phyloP scores from a whole-genome alignment of 768 basidiomycete species.

The Cubamyces sp. region DNA sequence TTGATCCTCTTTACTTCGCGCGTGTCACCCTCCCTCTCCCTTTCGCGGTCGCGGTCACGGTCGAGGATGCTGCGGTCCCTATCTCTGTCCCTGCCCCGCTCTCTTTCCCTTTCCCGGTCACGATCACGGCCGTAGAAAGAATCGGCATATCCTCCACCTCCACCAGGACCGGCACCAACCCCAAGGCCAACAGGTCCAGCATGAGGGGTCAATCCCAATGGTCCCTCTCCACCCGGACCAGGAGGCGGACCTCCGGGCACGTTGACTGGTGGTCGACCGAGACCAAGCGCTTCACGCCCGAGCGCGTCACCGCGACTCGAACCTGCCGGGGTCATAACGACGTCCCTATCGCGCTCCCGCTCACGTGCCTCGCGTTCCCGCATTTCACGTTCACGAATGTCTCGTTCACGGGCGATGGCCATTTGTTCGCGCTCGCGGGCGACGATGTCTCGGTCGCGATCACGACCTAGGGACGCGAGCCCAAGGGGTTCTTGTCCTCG shows the following conservation, averaged over 20 bases:
- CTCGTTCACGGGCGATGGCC: constrained; percentile 39
- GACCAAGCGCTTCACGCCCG: constrained; percentile 28
- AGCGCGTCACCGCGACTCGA: constrained; percentile 26
- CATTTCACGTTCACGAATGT: constrained; percentile 29
- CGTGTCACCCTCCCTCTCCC: constrained; percentile 41
- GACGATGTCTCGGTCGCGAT: constrained; percentile 35
- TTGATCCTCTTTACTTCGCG: constrained; percentile 68
- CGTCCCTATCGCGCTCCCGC: constrained; percentile 37
- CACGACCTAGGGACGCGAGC: constrained; percentile 33
- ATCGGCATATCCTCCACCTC: constrained; percentile 38
- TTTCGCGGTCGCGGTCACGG: constrained; percentile 42
- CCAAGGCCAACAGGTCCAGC: constrained; percentile 35
- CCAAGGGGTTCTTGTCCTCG: constrained; percentile 40
- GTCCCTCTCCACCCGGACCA: constrained; percentile 23
- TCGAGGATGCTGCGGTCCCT: constrained; percentile 25
- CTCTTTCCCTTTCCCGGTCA: constrained; percentile 30
- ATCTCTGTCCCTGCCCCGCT: constrained; percentile 39
- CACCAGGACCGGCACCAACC: constrained; percentile 33
- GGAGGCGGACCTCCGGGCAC: constrained; percentile 21
- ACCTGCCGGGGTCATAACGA: constrained; percentile 29
- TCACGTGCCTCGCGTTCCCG: constrained; percentile 37
- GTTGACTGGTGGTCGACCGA: constrained; percentile 22
- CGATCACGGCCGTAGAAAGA: constrained; percentile 45
- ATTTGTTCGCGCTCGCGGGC: constrained; percentile 31
- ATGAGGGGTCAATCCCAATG: constrained; percentile 28